Conservation (phyloP, 306 rosid species). For the Sesbania bispinosa region DNA sequence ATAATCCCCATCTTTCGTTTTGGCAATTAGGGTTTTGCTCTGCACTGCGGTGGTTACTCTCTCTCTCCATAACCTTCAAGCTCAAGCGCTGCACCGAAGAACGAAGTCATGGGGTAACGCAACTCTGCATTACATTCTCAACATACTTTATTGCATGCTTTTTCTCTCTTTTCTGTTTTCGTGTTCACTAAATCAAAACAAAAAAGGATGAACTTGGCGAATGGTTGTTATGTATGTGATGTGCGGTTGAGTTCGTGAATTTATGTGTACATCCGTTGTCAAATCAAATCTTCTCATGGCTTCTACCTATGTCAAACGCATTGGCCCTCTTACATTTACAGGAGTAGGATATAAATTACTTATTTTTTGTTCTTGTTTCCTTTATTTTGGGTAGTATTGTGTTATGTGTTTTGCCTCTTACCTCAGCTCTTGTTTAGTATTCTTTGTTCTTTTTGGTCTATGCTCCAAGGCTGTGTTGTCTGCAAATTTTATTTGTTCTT, state of each 20-base stretch:
- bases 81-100: constrained; percentile 10
- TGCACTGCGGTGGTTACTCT: constrained; percentile 21
- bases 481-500: not conserved
- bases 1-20: not conserved
- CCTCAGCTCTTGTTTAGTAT: not conserved
- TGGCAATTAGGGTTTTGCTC: constrained; percentile 35
- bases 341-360: not conserved
- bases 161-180: not conserved
- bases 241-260: not conserved
- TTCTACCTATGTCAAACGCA: not conserved
- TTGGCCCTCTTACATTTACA: not conserved
- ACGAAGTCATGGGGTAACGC: constrained; percentile 50
- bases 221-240: not conserved
- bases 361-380: no score
- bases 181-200: not conserved
- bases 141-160: not conserved
- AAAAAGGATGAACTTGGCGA: not conserved
- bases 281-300: not conserved
- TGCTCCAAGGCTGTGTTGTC: not conserved
- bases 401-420: not conserved
- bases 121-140: not conserved
- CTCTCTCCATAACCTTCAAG: not conserved
- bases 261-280: not conserved
- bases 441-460: not conserved
- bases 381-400: not conserved